Conservation (phyloP, 2,329 filamentous ascomycete genomes). For the Mycosphaerella sp. region DNA sequence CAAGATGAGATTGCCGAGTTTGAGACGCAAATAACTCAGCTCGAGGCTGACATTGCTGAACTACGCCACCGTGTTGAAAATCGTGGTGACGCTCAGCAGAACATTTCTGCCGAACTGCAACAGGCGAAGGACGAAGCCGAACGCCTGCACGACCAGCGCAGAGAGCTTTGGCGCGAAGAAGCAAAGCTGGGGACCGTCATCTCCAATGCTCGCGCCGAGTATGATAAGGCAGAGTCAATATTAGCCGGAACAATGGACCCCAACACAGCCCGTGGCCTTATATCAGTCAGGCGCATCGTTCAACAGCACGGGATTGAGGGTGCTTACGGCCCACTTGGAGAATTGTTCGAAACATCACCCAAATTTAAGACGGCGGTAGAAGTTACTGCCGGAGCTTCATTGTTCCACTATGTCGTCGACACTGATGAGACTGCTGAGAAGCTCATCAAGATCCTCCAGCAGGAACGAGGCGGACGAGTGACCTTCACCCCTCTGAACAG, state of each 20-base stretch:
- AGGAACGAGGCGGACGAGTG: constrained; percentile 73
- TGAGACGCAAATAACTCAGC: constrained; percentile 61
- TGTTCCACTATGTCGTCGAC: constrained; percentile 96
- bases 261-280: constrained; percentile 76
- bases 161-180: constrained; percentile 81
- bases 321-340: constrained; percentile 86
- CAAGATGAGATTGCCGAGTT: constrained; percentile 73
- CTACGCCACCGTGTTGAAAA: constrained; percentile 70
- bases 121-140: constrained; percentile 73
- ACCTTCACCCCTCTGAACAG: constrained; percentile 93
- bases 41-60: constrained; percentile 66
- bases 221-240: constrained; percentile 68
- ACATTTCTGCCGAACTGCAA: constrained; percentile 66
- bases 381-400: constrained; percentile 72
- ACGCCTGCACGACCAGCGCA: constrained; percentile 76
- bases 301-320: constrained; percentile 72
- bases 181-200: constrained; percentile 77
- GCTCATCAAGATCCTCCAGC: constrained; percentile 72
- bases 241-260: constrained; percentile 84
- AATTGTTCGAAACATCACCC: constrained; percentile 61
- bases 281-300: constrained; percentile 78
- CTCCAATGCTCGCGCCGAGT: constrained; percentile 67
- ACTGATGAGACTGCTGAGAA: constrained; percentile 79
- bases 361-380: constrained; percentile 15
- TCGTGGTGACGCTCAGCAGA: constrained; percentile 67